Percentiles rank a stretch among this genome's conserved stretches.
Evolutionary conservation across 2,329 filamentous ascomycete species (phyloP).

Genomic region (Fusarium incarnatum): DNA sequence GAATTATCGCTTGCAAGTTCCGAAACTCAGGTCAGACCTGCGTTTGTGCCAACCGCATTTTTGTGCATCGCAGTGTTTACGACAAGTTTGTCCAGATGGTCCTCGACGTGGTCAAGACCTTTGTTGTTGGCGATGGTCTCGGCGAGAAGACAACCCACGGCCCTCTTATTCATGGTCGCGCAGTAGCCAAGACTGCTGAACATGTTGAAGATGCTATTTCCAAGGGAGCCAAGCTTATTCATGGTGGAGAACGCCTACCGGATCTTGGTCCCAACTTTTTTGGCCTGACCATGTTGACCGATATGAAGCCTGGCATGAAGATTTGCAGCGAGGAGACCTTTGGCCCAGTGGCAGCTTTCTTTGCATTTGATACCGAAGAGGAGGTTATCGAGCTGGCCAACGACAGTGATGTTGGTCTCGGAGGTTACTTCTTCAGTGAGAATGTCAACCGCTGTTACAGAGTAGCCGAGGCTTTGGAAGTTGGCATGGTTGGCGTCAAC

Average conservation of each 20-base stretch:
- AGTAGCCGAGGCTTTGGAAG: constrained; percentile 62
- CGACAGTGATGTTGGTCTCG: constrained; percentile 73
- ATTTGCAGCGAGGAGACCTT: constrained; percentile 77
- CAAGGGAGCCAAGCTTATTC: constrained; percentile 69
- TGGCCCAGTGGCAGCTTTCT: constrained; percentile 76
- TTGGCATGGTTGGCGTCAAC: constrained; percentile 53
- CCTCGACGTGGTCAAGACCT: constrained; percentile 65
- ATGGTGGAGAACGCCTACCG: constrained; percentile 68
- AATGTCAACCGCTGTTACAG: constrained; percentile 55
- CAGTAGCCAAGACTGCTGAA: constrained; percentile 69
- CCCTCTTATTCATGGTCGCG: constrained; percentile 73
- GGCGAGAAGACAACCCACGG: constrained; percentile 68
- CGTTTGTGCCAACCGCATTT: constrained; percentile 72
- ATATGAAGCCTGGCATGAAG: constrained; percentile 74
- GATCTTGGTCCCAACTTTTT: constrained; percentile 76
- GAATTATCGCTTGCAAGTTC: constrained; percentile 76
- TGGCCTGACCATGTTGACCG: constrained; percentile 74
- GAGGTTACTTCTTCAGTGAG: constrained; percentile 75
- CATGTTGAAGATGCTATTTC: constrained; percentile 72
- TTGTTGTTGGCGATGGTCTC: constrained; percentile 69
- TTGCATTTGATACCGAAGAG: constrained; percentile 74
- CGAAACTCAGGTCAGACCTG: constrained; percentile 79
- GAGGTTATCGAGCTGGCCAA: constrained; percentile 77
- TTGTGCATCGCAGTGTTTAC: constrained; percentile 69
- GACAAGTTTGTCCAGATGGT: constrained; percentile 64